Evolutionary conservation across 345 rosid genomes (phyloP), one percentile per base, ranked within the genome.

Genomic region (Barbarea vulgaris): DNA sequence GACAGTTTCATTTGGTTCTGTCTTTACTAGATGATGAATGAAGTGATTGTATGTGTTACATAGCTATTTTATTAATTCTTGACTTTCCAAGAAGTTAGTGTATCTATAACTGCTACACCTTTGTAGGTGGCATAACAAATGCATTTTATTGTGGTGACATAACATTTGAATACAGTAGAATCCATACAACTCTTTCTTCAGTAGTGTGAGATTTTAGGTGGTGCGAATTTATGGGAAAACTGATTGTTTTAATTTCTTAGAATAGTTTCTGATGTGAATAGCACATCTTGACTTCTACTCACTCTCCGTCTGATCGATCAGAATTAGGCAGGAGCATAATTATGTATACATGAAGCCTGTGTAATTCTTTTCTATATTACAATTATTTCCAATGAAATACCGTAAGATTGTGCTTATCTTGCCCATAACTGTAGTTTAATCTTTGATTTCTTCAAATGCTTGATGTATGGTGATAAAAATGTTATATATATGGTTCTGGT

Each of bases 131-230:
- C 60, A 60, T 22, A 59, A 50, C 41, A 61, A 72, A 10, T 24
- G 68, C 70, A 52, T 28, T 41, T 41, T 70, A 52, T 63, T 73
- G n/a, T 63, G 55, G 28, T 69, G 30, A 61, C 50, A 52, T 60
- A 15, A 22, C 58, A 7, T 22, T 22, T 39, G 25, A 37, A 53
- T 75, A 42, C 31, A n/a, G 37, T 39, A 50, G 52, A 62, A 17
- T 60, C 44, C 56, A 63, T 39, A 24, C 42, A 63, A 13, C 24
- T 21, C 21, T 61, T 61, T 69, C 59, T 62, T 54, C 24, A 17
- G 18, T 42, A 25, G 1, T 69, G 57, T 71, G 8, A 48, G 58
- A 48, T 27, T 52, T 71, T 77, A 19, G 72, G 18, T 71, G 66
- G 67, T 77, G 47, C 36, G 7, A 77, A 47, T 39, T 62, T 42